Base-by-base conservation (phyloP, 495 filamentous ascomycete genomes). In the Daldinia concentrica region DNA sequence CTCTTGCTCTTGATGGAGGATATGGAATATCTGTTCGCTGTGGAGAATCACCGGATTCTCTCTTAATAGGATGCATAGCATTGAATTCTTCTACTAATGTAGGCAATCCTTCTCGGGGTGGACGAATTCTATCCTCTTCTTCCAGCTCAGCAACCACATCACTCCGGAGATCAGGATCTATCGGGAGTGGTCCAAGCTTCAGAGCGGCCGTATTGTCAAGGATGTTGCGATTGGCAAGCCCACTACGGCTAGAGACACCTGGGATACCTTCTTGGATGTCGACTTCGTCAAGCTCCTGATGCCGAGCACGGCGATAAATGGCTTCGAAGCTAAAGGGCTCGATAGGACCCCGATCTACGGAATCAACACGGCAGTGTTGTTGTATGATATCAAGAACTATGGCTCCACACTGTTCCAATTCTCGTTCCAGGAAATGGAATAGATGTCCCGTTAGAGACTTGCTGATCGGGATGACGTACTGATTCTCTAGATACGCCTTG, bases 191-290 rank as follows among this genome's bases (percentile, higher is more conserved):
- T 2, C 94, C 96, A 14, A 98, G 88, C 66, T 86, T 90, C 5
- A 98, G 83, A 58, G 85, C 82, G 1, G 89, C 80, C 24, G 79
- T 74, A 32, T 83, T 79, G 41, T 87, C 81, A 43, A 85, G 90
- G 30, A 89, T 86, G 63, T 91, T 89, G 24, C 87, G 88, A 71
- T 94, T 93, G 24, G 90, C 88, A 3, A 94, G 91, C 0, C 95
- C 95, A 1, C 92, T 93, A 26, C 69, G 73, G 9, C 39, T 51
- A 66, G 93, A 90, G 54, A 96, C 90, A 5, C 96, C 96, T 0
- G 93, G 92, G 68, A 99, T 98, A 37, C 95, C 95, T 78, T 99
- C 95, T 72, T 95, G 91, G 74, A 95, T 90, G 34, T 91, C 89
- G 11, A 91, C 90, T 43, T 95, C 91, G 11, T 89, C 90, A 1